Evolutionary conservation across 352 stramenopile genomes (phyloP).

Genomic region (Globisporangium ultimum): DNA sequence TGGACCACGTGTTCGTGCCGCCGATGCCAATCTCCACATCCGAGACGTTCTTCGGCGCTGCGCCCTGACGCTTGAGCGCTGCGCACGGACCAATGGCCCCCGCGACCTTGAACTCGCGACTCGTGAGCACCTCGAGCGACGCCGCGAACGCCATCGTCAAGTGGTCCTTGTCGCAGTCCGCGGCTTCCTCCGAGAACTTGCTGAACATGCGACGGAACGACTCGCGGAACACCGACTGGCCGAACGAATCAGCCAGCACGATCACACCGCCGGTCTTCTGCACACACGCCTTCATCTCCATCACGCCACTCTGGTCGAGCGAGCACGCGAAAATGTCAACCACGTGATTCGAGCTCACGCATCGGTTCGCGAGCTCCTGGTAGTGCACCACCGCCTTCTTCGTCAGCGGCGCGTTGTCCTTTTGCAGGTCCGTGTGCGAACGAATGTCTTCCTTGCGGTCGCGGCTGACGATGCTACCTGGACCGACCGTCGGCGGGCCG

Average conservation of each 20-base stretch:
- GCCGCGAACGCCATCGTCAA: conserved; percentile 96
- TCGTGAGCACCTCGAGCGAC: conserved; percentile 96
- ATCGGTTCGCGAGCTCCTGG: conserved; percentile 92
- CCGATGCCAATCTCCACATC: conserved; percentile 96
- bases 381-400: conserved; percentile 97
- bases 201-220: conserved; percentile 97
- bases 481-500: conserved; percentile 95
- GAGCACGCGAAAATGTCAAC: conserved; percentile 99
- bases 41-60: conserved; percentile 90
- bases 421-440: conserved; percentile 93
- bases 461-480: conserved; percentile 94
- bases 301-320: conserved; percentile 96
- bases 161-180: conserved; percentile 93
- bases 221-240: conserved; percentile 99
- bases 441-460: conserved; percentile 97
- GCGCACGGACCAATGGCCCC: conserved; percentile 97
- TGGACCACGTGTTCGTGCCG: conserved; percentile 92
- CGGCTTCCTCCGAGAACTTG: conserved; percentile 93
- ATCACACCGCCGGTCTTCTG: conserved; percentile 98
- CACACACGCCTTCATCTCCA: conserved; percentile 98
- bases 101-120: conserved; percentile 98
- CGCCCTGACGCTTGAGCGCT: conserved; percentile 93
- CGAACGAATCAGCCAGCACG: conserved; percentile 97
- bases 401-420: conserved; percentile 93
- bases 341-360: conserved; percentile 91